Evolutionary conservation across 2,329 filamentous ascomycete genomes (phyloP), one percentile per base, ranked within the genome.

Genomic region (Aspergillaceae sp.): DNA sequence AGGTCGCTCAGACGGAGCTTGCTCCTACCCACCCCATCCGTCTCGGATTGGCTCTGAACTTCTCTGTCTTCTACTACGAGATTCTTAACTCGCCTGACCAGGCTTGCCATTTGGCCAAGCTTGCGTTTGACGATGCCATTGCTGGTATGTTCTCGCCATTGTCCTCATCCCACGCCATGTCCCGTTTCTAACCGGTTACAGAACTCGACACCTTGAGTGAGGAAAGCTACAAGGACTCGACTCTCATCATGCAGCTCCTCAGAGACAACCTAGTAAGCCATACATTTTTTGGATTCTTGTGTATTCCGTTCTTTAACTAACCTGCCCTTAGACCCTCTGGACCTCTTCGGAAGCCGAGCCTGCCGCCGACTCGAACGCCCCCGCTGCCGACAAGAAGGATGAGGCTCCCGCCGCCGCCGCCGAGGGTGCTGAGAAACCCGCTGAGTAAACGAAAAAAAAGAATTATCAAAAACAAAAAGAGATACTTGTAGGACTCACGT

Each of bases 1-100:
- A 94, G 71, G 86, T 94, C 63, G 87, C 88, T 53, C 82, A 87
- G 70, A 91, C 86, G 61, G 87, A 92, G 71, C 83, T 94, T 59
- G 84, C 88, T 53, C 88, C 88, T 53, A 94, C 88, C 48, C 88
- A 94, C 79, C 88, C 88, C 66, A 94, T 94, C 74, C 87, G 88
- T 65, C 85, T 94, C 56, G 88, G 88, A 69, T 82, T 94, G 57
- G 88, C 88, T 62, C 80, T 94, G 58, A 94, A 94, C 84, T 94
- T 94, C 80, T 95, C 90, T 56, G 90, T 96, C 66, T 97, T 96
- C 81, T 97, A 97, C 84, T 98, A 98, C 73, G 87, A 98, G 83
- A 98, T 97, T 70, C 80, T 97, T 65, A 98, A 97, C 80, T 89
- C 91, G 38, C 91, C 91, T 55, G 92, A 97, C 72, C 91, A 94